Base-by-base conservation (phyloP, 2,329 filamentous ascomycete species). In the Lanzia echinophila region DNA sequence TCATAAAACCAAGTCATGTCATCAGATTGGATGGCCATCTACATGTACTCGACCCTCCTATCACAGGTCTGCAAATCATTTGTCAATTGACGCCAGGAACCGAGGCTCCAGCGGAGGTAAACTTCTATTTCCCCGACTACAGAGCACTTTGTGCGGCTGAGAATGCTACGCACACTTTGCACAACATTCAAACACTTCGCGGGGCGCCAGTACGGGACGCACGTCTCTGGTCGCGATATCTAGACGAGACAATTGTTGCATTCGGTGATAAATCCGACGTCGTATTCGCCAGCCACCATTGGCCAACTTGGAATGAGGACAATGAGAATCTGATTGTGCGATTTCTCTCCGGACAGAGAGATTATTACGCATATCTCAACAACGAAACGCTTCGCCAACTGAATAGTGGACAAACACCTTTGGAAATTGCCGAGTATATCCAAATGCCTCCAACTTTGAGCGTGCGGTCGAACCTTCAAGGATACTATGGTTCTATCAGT, bases 81-180 rank as follows among this genome's bases (percentile, higher is more conserved):
- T 74, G 73, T 56, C 73, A 75, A 54, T 64, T 74, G 62, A 66
- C 67, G 0, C 71, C 72, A 1, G 70, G 64, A 1, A 72, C 72
- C 0, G 73, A 75, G 56, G 72, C 72, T 1, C 73, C 72, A 0
- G 62, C 71, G 0, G 72, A 75, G 58, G 64, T 75, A 56, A 71
- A 72, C 54, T 65, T 75, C 42, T 67, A 68, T 48, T 70, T 75
- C 39, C 72, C 72, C 3, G 56, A 70, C 7, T 61, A 66, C 34
- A 58, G 58, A 6, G 70, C 72, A 1, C 59, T 75, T 0, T 72
- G 63, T 52, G 65, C 71, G 10, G 63, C 72, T 0, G 73, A 75
- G 57, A 65, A 61, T 31, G 69, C 70, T 3, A 73, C 70, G 1
- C 67, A 74, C 50, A 65, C 58, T 13, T 57, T 74, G 54, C 72